Evolutionary conservation across 441 rosid species (phyloP), one percentile per base, ranked within the genome.

Genomic region (Aleurites moluccanus): DNA sequence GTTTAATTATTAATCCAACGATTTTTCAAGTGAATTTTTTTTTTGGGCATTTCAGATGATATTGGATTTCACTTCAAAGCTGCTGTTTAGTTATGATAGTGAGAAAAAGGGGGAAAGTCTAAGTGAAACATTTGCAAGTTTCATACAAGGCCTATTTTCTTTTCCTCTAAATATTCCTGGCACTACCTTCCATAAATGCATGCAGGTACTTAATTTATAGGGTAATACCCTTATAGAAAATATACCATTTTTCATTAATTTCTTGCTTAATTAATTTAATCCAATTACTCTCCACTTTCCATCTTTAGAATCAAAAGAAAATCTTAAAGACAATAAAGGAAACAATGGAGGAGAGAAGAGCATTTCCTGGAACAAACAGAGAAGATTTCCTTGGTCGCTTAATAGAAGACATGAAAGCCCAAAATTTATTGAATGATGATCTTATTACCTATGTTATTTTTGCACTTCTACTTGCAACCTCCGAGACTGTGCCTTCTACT

Each of bases 81-180:
- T 57, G 47, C 21, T 78, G 20, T 78, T 83, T 40, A 67, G 83
- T 23, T 76, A 73, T 28, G 81, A 80, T 21, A 33, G 68, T 1
- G 30, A 55, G 9, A 76, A 73, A n/a, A 13, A 40, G 2, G 67
- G 44, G 8, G 57, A 69, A 50, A 76, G 70, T 57, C 40, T 80
- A 21, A 70, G 79, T 6, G 79, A 73, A 10, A 53, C 21, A 13
- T 83, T 57, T 60, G 38, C 68, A 35, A 40, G 56, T 30, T 64
- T 80, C 10, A 27, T 68, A 6, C 20, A 60, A 15, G 84, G 84
- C 6, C 59, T 80, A 11, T 55, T 80, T 75, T 78, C 84, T 0
- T 49, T 83, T 30, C 86, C 86, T 3, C 42, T 76, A 67, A 76
- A 83, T 73, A 16, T 80, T 0, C 84, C 86, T 10, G 86, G 84